Conservation (phyloP, 306 rosid species). For the Hippophae rhamnoides region DNA sequence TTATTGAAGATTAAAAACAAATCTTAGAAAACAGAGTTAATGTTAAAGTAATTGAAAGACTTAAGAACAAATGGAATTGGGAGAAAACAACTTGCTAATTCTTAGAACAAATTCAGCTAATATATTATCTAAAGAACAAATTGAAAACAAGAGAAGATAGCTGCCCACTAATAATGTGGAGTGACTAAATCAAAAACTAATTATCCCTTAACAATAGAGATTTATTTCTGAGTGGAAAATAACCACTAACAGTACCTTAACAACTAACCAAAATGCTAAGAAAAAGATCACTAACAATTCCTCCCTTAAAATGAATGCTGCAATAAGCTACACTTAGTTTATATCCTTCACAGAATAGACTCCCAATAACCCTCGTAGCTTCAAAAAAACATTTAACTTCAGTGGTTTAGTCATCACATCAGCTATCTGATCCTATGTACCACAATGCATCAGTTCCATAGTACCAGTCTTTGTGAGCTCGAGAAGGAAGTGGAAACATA, state of each 20-base stretch:
- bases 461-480: neutral
- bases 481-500: neutral
- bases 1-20: no score
- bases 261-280: no score
- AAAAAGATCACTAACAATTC: neutral
- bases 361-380: neutral
- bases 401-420: neutral
- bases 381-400: neutral
- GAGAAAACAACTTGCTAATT: no score
- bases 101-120: neutral
- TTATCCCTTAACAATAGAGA: neutral
- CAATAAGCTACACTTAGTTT: neutral
- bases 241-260: neutral
- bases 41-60: no score
- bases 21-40: no score
- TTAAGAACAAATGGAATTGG: no score
- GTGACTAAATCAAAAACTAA: no score
- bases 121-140: neutral
- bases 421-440: neutral
- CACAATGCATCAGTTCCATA: neutral
- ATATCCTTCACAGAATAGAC: neutral
- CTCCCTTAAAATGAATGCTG: neutral
- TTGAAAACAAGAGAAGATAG: neutral
- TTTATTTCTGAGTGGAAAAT: neutral
- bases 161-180: neutral